A percentile compares a stretch with the other conserved stretches of the same genome.
These are phyloP conservation scores for Lactarius quietus DNA, from an alignment of 768 basidiomycete species.

Conservation along the genomic window DNA sequence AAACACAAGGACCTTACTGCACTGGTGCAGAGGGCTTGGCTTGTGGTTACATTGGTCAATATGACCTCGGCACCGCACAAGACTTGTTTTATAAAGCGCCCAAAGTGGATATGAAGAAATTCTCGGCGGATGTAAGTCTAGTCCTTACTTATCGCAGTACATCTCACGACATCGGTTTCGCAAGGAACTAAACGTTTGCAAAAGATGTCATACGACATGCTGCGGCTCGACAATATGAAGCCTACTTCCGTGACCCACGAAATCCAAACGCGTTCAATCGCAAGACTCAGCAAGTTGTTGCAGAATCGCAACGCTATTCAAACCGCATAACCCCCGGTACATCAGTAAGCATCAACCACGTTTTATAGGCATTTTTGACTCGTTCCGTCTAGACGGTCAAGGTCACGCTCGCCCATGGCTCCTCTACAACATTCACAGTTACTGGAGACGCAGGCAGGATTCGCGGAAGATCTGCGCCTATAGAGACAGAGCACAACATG, in stretches of 20 bases:
- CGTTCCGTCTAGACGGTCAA: constrained; percentile 19
- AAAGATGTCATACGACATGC: constrained; percentile 18
- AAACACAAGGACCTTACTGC: constrained; percentile 18
- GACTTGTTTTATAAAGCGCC: constrained; percentile 41
- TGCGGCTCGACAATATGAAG: constrained; percentile 14
- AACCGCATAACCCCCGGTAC: constrained; percentile 4
- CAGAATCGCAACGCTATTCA: constrained; percentile 16
- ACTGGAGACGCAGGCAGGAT: constrained; percentile 27
- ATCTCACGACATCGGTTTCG: neutral
- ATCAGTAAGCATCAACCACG: neutral
- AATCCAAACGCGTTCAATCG: constrained; percentile 9
- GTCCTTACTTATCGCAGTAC: neutral
- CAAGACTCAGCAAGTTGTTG: constrained; percentile 17
- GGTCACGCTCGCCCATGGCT: constrained; percentile 27
- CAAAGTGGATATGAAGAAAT: constrained; percentile 44
- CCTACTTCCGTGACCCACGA: constrained; percentile 16
- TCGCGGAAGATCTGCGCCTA: constrained; percentile 23
- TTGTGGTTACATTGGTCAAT: constrained; percentile 38
- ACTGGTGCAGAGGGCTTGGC: constrained; percentile 33
- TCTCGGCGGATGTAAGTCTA: constrained; percentile 35
- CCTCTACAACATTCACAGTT: constrained; percentile 27
- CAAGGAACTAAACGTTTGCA: constrained; percentile 15
- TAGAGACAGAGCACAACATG: constrained; percentile 31
- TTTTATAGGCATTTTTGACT: neutral
- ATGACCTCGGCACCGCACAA: constrained; percentile 35